Percentiles rank a stretch among this genome's conserved stretches.
Conservation (phyloP, 169 alveolate species). For the Plasmodium billcollinsi region DNA sequence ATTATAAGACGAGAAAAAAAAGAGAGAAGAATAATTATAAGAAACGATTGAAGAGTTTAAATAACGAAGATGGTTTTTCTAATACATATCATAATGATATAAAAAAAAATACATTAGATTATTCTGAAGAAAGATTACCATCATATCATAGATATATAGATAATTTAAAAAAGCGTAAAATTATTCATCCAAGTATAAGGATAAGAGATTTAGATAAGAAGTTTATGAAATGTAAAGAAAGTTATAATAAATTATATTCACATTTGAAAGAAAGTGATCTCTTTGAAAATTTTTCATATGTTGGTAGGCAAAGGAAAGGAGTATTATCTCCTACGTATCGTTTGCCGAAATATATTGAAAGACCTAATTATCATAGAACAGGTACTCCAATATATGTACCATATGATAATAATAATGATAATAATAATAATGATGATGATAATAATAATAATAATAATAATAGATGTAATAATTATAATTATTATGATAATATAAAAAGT, state of each 20-base stretch:
- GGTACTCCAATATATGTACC: conserved; percentile 82
- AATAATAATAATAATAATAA: no score
- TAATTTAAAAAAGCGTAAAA: conserved; percentile 52
- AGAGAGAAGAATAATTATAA: not conserved
- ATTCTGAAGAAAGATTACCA: conserved; percentile 45
- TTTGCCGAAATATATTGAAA: conserved; percentile 71
- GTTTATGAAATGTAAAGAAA: conserved; percentile 49
- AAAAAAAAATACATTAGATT: conserved; percentile 53
- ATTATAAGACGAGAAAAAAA: not conserved
- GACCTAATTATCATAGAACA: conserved; percentile 82
- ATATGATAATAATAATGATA: conserved; percentile 32
- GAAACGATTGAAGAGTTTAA: conserved; percentile 10
- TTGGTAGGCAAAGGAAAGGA: conserved; percentile 82
- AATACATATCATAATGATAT: conserved; percentile 34
- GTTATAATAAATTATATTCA: conserved; percentile 43
- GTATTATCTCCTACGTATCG: conserved; percentile 78
- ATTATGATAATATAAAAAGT: conserved; percentile 76
- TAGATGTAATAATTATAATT: conserved; percentile 10
- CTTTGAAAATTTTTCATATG: conserved; percentile 29
- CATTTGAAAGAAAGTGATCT: conserved; percentile 43
- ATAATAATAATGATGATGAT: no score
- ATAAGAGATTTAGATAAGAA: conserved; percentile 36
- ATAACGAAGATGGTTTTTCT: conserved; percentile 26
- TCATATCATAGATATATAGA: conserved; percentile 59
- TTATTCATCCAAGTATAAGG: conserved; percentile 57